These are phyloP conservation scores for Coemansia reversa DNA, from an alignment of 192 early-diverging fungal genomes.

Conservation along the genomic window DNA sequence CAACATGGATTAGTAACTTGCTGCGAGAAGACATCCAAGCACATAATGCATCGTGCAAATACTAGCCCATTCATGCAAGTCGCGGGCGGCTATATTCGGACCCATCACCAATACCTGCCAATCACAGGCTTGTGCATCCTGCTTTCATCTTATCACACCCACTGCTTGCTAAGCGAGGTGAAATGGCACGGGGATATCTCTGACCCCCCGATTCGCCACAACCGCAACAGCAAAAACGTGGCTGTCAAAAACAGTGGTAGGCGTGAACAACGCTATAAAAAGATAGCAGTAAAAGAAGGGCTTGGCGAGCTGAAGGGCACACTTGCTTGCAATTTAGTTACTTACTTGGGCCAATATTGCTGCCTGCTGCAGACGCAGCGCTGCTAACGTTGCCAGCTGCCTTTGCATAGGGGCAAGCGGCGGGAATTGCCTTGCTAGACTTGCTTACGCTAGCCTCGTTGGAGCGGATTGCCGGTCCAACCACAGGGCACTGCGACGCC, in stretches of 20 bases:
- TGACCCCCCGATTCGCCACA: not conserved
- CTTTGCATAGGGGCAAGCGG: constrained; percentile 41
- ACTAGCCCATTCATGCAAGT: not conserved
- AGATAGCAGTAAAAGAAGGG: not conserved
- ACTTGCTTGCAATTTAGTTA: not conserved
- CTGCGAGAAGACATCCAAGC: not conserved
- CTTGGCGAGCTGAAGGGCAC: not conserved
- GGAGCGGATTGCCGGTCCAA: constrained; percentile 48
- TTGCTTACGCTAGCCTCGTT: constrained; percentile 25
- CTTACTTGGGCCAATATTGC: constrained; percentile 24
- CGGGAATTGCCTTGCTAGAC: constrained; percentile 14
- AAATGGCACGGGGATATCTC: not conserved
- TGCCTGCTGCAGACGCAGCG: not conserved
- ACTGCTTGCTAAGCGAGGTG: not conserved
- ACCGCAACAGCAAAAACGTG: not conserved
- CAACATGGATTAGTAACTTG: not conserved
- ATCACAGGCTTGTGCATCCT: not conserved
- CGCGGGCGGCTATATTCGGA: not conserved
- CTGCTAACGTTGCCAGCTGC: constrained; percentile 10
- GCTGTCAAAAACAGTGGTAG: not conserved
- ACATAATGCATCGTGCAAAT: not conserved
- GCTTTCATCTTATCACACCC: constrained; percentile 26
- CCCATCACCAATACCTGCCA: not conserved
- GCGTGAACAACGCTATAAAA: not conserved
- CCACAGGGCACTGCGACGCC: constrained; percentile 52